phyloP scores from a whole-genome alignment of 176 grass and related monocot genomes.

The Lolium perenne region DNA sequence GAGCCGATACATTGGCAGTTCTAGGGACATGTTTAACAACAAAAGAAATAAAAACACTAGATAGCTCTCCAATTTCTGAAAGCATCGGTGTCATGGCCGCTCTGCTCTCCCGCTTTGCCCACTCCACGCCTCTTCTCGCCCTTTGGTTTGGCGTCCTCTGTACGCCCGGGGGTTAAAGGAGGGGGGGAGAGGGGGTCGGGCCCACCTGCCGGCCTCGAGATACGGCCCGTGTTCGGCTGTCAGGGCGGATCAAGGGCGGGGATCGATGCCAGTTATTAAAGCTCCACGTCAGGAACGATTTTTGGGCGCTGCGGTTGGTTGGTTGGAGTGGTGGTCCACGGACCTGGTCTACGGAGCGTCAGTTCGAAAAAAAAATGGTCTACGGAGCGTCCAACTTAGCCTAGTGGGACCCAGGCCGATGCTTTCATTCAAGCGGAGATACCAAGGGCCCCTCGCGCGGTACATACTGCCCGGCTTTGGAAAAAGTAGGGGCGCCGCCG shows the following conservation, averaged over 20 bases:
- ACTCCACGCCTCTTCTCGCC: background rate
- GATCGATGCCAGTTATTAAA: background rate
- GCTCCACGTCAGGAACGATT: background rate
- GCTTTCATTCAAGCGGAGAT: background rate
- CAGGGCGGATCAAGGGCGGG: background rate
- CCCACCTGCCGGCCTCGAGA: slow-evolving; percentile 21
- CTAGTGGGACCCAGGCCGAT: background rate
- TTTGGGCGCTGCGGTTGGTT: background rate
- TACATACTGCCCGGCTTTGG: background rate
- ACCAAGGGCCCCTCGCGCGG: background rate
- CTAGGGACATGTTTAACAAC: too few relatives aligned
- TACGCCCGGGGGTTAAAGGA: slow-evolving; percentile 36
- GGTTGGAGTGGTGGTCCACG: background rate
- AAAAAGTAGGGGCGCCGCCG: background rate
- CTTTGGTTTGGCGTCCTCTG: background rate
- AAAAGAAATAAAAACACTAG: too few relatives aligned
- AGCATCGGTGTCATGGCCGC: background rate
- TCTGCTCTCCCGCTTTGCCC: background rate
- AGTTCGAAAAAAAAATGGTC: too few relatives aligned
- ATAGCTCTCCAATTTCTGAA: too few relatives aligned
- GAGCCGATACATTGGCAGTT: too few relatives aligned
- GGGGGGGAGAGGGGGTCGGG: background rate
- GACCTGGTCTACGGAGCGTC: background rate
- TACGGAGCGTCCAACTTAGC: background rate
- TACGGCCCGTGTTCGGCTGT: background rate